Conservation (phyloP, 768 basidiomycete genomes). For the Royoungia palumana region DNA sequence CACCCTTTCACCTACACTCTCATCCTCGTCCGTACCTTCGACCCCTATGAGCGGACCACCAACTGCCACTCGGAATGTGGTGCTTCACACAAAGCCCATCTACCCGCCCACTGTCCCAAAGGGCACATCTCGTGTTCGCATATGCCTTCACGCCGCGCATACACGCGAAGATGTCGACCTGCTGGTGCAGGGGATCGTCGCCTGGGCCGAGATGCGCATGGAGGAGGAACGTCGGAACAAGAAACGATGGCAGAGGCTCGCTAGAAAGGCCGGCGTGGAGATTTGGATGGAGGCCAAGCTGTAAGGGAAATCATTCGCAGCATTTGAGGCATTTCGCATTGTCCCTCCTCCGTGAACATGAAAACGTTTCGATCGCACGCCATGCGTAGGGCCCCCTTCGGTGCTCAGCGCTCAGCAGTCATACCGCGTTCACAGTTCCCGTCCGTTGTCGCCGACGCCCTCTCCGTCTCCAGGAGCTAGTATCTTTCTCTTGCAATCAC, state of each 20-base stretch:
- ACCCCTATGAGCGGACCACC: neutral
- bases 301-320: constrained; percentile 2
- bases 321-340: too few relatives aligned
- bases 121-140: constrained; percentile 77
- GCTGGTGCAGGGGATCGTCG: constrained; percentile 50
- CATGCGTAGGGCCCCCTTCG: too few relatives aligned
- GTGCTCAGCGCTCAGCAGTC: too few relatives aligned
- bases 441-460: too few relatives aligned
- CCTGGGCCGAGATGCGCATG: constrained; percentile 26
- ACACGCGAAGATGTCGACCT: constrained; percentile 57
- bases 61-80: constrained; percentile 19
- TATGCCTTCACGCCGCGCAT: constrained; percentile 87
- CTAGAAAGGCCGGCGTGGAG: constrained; percentile 12
- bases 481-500: too few relatives aligned
- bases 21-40: neutral
- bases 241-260: constrained; percentile 13
- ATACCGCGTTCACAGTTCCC: too few relatives aligned
- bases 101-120: constrained; percentile 88
- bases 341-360: too few relatives aligned
- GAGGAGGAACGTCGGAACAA: constrained; percentile 2
- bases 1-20: too few relatives aligned
- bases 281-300: constrained; percentile 32
- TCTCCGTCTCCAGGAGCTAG: too few relatives aligned
- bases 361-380: too few relatives aligned
- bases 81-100: constrained; percentile 72